These are phyloP conservation scores for Boechera stricta DNA, from an alignment of 345 rosid species.

Conservation along the genomic window DNA sequence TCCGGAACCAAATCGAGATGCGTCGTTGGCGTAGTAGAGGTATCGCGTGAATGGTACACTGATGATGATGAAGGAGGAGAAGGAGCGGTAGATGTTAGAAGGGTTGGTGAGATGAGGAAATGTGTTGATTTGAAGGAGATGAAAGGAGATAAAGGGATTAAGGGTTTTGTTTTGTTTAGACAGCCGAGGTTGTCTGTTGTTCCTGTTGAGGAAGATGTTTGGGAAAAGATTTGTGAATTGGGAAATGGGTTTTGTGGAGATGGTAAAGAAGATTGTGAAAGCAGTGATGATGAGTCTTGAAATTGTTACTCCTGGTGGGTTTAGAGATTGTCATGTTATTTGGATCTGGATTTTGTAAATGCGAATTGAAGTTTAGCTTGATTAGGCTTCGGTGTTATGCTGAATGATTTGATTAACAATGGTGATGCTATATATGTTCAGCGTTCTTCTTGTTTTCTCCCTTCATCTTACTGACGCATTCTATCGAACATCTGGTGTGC, in stretches of 20 bases:
- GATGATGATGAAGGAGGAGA: constrained; percentile 51
- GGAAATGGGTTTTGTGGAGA: constrained; percentile 88
- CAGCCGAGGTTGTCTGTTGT: constrained; percentile 96
- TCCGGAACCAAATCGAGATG: constrained; percentile 76
- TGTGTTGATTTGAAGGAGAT: constrained; percentile 76
- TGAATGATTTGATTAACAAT: too few species aligned
- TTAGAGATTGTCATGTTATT: too few species aligned
- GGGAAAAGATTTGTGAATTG: constrained; percentile 74
- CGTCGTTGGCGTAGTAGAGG: constrained; percentile 79
- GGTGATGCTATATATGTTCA: too few species aligned
- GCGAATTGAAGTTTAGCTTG: too few species aligned
- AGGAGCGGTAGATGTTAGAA: constrained; percentile 80
- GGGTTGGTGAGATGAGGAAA: constrained; percentile 78
- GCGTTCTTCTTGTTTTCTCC: too few species aligned
- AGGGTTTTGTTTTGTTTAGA: constrained; percentile 67
- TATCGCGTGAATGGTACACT: constrained; percentile 69
- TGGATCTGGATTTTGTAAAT: too few species aligned
- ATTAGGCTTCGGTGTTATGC: too few species aligned
- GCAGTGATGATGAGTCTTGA: constrained; percentile 39
- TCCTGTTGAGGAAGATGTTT: constrained; percentile 62
- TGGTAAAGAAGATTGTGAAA: constrained; percentile 46
- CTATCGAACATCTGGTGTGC: too few species aligned
- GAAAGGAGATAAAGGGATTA: constrained; percentile 65
- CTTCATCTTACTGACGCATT: too few species aligned
- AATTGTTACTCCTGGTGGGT: too few species aligned